Conservation (phyloP, 345 rosid species). For the Euphorbia peplus region DNA sequence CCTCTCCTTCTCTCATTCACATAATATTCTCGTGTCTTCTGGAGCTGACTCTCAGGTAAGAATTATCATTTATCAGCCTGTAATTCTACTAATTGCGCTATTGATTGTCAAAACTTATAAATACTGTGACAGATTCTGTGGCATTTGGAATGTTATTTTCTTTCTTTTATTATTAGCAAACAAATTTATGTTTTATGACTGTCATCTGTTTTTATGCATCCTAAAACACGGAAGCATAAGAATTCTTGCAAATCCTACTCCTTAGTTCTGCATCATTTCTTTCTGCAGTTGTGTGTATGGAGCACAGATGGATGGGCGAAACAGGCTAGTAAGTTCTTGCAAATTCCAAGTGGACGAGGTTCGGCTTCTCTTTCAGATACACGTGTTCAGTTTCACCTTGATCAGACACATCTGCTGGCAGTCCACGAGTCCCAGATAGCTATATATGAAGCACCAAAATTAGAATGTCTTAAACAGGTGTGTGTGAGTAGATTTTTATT, state of each 20-base stretch:
- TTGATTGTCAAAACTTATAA: neutral
- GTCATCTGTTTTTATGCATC: neutral
- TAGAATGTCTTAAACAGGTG: constrained; percentile 69
- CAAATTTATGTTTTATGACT: neutral
- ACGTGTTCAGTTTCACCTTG: constrained; percentile 70
- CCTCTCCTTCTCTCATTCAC: constrained; percentile 70
- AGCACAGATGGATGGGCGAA: constrained; percentile 75
- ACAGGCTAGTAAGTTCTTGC: constrained; percentile 54
- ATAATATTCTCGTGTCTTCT: constrained; percentile 77
- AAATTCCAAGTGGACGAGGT: constrained; percentile 42
- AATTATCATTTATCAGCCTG: constrained; percentile 2
- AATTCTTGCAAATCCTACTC: neutral
- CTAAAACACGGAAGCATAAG: neutral
- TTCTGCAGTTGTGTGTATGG: constrained; percentile 72
- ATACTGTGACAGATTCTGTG: too few relatives aligned
- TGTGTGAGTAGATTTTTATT: constrained; percentile 1
- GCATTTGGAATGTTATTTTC: neutral
- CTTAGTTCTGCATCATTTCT: constrained; percentile 3
- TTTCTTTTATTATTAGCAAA: neutral
- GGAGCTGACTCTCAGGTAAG: constrained; percentile 85
- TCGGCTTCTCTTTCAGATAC: constrained; percentile 63
- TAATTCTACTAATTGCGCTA: neutral
- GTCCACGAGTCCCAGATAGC: constrained; percentile 85
- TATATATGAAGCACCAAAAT: constrained; percentile 62
- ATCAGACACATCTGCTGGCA: constrained; percentile 61